Base-by-base conservation (phyloP, 768 basidiomycete genomes). In the Lactifluus rugatus region DNA sequence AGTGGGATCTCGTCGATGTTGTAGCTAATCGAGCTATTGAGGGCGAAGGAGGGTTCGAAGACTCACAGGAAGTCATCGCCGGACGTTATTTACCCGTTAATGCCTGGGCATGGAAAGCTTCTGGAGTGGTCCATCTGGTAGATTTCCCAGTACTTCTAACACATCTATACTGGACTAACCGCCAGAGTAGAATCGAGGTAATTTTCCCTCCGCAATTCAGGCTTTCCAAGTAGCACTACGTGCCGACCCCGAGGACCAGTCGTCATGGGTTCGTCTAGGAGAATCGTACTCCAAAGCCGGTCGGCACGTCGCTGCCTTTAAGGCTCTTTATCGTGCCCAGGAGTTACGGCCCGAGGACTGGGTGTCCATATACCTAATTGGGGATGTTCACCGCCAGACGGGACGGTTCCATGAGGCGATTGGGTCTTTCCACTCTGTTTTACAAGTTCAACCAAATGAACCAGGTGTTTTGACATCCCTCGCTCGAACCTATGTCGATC, bases 61-160 rank as follows among this genome's bases (percentile, higher is more conserved):
- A 71, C 65, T 53, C 67, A 3, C 73, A 75, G 8, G 77, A 78
- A 11, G 68, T 67, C 3, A 69, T 71, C n/a, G 68, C 73, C 5
- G 68, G 70, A 2, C 74, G 80, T 64, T 84, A 84, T 68, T 74
- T 82, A 63, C 86, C 89, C 0, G 83, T 82, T 37, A 93, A 95
- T 65, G 80, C 86, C 8, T 99, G 96, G 96, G 96, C 96, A 3
- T 99, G 95, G 94, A 97, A 96, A 71, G 94, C 93, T 21, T 72
- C 92, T 36, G 96, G 93, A 1, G 82, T 91, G 0, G 93, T 93
- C 2, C 93, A 94, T 69, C 73, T 94, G 72, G 95, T 93, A 66
- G 70, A 86, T 3, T 42, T 42, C 52, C 28, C 23, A 47, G 37
- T 25, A 10, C 34, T 23, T 17, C 9, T 53, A 25, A 31, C 19